Percentiles rank a stretch among this genome's conserved stretches.
Conservation (phyloP, 2,329 filamentous ascomycete species). For the Piedraia hortae region DNA sequence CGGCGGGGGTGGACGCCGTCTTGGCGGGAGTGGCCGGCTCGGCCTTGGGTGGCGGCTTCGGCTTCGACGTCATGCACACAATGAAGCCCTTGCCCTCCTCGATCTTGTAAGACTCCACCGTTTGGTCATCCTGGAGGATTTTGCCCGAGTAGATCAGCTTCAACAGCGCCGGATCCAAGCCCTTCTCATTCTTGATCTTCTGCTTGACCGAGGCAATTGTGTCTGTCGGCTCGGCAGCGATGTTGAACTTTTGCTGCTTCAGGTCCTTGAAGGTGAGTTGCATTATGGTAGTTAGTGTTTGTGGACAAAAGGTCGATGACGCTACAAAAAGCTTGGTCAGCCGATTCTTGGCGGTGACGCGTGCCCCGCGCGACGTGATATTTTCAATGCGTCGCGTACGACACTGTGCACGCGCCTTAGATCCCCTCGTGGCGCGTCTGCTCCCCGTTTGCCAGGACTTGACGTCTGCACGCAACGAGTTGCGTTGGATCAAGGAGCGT, state of each 20-base stretch:
- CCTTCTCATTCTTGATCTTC: slow-evolving; percentile 76
- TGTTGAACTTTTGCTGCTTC: slow-evolving; percentile 93
- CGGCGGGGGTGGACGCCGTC: slow-evolving; percentile 16
- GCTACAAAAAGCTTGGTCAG: no score
- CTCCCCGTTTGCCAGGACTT: slow-evolving; percentile 37
- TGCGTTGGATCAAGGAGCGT: slow-evolving; percentile 44
- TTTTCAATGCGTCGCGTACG: background rate
- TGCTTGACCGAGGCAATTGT: slow-evolving; percentile 75
- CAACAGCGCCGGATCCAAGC: slow-evolving; percentile 70
- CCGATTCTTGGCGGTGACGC: background rate
- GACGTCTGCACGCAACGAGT: slow-evolving; percentile 35
- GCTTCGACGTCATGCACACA: slow-evolving; percentile 94
- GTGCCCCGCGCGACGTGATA: background rate
- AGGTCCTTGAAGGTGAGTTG: slow-evolving; percentile 65
- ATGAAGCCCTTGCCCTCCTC: slow-evolving; percentile 99
- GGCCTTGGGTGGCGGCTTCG: slow-evolving; percentile 28
- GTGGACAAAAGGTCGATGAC: slow-evolving; percentile 1
- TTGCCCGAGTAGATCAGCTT: slow-evolving; percentile 99
- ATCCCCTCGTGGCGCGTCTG: slow-evolving; percentile 26
- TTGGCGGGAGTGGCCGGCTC: slow-evolving; percentile 18
- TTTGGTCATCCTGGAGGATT: slow-evolving; percentile 93
- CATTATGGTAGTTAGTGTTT: slow-evolving; percentile 17
- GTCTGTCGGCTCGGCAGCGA: slow-evolving; percentile 81
- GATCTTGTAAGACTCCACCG: slow-evolving; percentile 88
- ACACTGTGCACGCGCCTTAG: slow-evolving; percentile 2